Percentiles rank a stretch among this genome's conserved stretches.
Evolutionary conservation across 352 stramenopile species (phyloP).

Genomic region (Phytophthora cajani): DNA sequence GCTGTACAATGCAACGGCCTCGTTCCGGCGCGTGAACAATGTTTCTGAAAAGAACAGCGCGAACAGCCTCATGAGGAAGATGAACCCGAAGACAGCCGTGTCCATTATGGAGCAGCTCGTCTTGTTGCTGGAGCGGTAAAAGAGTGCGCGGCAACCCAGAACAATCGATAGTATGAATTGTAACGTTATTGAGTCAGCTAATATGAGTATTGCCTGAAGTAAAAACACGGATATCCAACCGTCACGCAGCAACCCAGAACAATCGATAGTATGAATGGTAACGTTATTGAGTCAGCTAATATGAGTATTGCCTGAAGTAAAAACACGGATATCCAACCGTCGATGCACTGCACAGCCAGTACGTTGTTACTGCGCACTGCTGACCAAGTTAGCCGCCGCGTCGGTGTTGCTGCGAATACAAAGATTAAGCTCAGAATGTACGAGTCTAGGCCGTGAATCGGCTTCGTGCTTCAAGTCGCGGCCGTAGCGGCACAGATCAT

Average conservation of each 20-base stretch:
- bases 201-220: not conserved
- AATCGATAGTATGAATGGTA: not conserved
- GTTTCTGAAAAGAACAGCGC: conserved; percentile 34
- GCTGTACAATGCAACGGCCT: conserved; percentile 55
- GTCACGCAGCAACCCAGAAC: not conserved
- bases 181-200: not conserved
- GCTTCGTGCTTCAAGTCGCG: not conserved
- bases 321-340: not conserved
- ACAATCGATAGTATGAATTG: not conserved
- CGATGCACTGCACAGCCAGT: no score
- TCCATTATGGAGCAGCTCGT: conserved; percentile 60
- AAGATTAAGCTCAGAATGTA: not conserved
- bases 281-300: not conserved
- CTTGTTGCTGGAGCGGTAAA: conserved; percentile 44
- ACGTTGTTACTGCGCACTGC: not conserved
- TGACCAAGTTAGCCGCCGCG: not conserved
- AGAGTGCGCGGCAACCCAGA: not conserved
- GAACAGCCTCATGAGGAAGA: conserved; percentile 64
- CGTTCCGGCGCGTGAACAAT: conserved; percentile 33
- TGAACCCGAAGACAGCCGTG: conserved; percentile 72
- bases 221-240: not conserved
- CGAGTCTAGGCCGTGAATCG: not conserved
- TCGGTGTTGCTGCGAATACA: not conserved
- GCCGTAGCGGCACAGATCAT: not conserved
- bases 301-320: not conserved